Conservation (phyloP, 73 alveolate species). For the Paramecium primaurelia region DNA sequence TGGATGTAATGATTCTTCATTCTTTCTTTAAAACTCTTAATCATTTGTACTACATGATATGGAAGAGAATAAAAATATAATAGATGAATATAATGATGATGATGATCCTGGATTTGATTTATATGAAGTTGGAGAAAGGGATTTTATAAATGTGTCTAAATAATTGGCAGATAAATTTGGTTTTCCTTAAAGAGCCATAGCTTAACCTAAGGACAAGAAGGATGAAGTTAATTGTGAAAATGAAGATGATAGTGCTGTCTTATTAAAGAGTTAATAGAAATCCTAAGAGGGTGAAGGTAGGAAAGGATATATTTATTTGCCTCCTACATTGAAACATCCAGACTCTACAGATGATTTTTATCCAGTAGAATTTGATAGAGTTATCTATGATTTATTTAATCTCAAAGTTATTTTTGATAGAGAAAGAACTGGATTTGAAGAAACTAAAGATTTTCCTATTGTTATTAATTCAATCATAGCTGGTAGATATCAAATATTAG, state of each 20-base stretch:
- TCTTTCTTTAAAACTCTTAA: constrained; percentile 63
- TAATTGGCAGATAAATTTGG: constrained; percentile 90
- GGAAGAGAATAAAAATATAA: constrained; percentile 74
- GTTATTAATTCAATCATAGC: constrained; percentile 93
- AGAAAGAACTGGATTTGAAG: constrained; percentile 99
- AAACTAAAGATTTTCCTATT: constrained; percentile 96
- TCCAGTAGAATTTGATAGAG: constrained; percentile 98
- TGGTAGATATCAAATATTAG: constrained; percentile 97
- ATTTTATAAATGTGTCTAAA: constrained; percentile 85
- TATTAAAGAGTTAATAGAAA: constrained; percentile 61
- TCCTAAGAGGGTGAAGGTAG: constrained; percentile 5
- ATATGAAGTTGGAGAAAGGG: constrained; percentile 91
- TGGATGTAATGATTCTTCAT: constrained; percentile 64
- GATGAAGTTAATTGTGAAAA: constrained; percentile 20
- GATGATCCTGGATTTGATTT: constrained; percentile 98
- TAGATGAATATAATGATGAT: constrained; percentile 94
- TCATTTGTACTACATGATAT: constrained; percentile 48
- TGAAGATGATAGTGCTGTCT: constrained; percentile 55
- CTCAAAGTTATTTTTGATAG: constrained; percentile 98
- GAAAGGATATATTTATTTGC: constrained; percentile 69
- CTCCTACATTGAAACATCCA: constrained; percentile 91
- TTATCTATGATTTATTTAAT: constrained; percentile 96
- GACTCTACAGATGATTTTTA: constrained; percentile 93
- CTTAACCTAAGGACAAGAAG: constrained; percentile 36
- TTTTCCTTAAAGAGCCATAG: constrained; percentile 93